Base-by-base conservation (phyloP, 371 early-diverging fungal genomes). In the Rhizopus stolonifer region DNA sequence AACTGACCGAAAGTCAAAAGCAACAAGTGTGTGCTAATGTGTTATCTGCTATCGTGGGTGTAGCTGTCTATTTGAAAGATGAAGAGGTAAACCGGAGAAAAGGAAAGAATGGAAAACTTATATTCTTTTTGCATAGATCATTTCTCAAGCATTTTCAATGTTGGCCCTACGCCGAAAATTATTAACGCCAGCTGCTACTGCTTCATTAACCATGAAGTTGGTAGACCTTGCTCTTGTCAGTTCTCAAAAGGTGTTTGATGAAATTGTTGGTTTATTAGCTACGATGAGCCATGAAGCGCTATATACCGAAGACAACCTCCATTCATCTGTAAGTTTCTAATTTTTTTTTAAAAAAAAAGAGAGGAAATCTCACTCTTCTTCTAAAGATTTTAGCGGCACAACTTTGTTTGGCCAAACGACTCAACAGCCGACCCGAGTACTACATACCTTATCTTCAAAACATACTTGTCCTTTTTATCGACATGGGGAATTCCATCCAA, bases 401-500 rank as follows among this genome's bases (percentile, higher is more conserved):
- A 31, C 43, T 70, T 18, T 39, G 54, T 8, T 65, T 91, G 31
- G 84, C 90, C 2, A 59, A 67, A 32, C 73, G 71, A 11, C 67
- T 88, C 32, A 72, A 67, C 14, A 33, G 54, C 1, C 74, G 80
- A 1, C 81, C 82, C 0, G 87, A 84, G 32, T 77, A 74, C 34
- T 84, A 87, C 25, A 70, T 72, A 9, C 58, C 70, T 0, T 86
- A 84, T 53, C 66, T 90, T 46, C 58, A 54, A 32, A 80, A 70
- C 33, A 60, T 85, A 13, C 68, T 91, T 46, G 68, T 63, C 17
- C 60, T 85, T 18, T 87, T 89, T 60, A 80, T 87, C 17, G 90
- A 89, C n/a, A 87, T 84, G 47, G 87, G 86, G 22, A 83, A 86
- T 13, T 79, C 75, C 0, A 75, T 84, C 21, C 86, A 87, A 45